Conservation (phyloP, 768 basidiomycete genomes). For the Fistulinella prunicolor region DNA sequence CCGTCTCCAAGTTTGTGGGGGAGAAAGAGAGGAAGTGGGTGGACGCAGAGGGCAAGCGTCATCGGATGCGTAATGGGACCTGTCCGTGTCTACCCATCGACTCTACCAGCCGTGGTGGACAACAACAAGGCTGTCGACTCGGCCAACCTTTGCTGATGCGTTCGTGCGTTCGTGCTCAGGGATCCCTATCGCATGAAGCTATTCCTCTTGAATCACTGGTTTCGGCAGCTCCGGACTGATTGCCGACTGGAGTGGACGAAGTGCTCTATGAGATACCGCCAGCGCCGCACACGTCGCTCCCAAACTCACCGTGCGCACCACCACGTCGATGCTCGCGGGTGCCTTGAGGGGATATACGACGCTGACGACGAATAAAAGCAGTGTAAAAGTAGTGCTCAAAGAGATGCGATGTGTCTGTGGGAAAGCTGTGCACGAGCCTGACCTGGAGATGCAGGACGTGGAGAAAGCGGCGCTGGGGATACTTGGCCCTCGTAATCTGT, state of each 20-base stretch:
- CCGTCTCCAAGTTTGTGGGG: slow-evolving; percentile 80
- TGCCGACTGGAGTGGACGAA: too few relatives aligned
- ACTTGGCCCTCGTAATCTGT: slow-evolving; percentile 26
- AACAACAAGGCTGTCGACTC: neutral
- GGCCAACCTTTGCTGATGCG: slow-evolving; percentile 40
- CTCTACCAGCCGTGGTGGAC: slow-evolving; percentile 4
- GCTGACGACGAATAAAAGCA: slow-evolving; percentile 81
- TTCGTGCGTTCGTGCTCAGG: slow-evolving; percentile 40
- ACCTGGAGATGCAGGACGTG: slow-evolving; percentile 10
- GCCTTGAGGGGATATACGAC: slow-evolving; percentile 74
- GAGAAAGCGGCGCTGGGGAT: slow-evolving; percentile 59
- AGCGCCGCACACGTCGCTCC: slow-evolving; percentile 54
- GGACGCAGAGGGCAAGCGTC: slow-evolving; percentile 39
- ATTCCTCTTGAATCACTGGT: too few relatives aligned
- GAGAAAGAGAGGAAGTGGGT: slow-evolving; percentile 61
- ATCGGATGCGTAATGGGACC: slow-evolving; percentile 26
- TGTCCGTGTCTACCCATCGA: slow-evolving; percentile 47
- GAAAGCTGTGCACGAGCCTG: neutral
- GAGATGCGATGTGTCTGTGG: slow-evolving; percentile 38
- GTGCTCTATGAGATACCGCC: slow-evolving; percentile 51
- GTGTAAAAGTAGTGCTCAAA: slow-evolving; percentile 69
- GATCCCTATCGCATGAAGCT: too few relatives aligned
- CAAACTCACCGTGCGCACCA: slow-evolving; percentile 72
- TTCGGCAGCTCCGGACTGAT: too few relatives aligned
- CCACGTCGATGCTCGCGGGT: slow-evolving; percentile 69